Conservation (phyloP, 176 grass and related monocot genomes). For the Aegilops bicornis region DNA sequence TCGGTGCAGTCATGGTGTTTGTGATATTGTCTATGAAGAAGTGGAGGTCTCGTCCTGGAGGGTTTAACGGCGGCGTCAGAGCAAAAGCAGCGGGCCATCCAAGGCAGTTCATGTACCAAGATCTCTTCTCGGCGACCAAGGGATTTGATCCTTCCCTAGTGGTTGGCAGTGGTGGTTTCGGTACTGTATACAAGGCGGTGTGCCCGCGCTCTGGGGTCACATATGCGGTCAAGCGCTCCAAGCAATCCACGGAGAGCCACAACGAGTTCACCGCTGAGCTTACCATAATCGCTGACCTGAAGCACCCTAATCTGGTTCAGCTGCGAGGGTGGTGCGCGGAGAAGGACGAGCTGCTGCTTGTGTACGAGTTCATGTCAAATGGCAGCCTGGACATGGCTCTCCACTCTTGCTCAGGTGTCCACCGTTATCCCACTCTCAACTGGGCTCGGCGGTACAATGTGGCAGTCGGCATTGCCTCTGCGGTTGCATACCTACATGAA, state of each 20-base stretch:
- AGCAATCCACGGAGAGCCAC: constrained; percentile 42
- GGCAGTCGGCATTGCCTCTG: constrained; percentile 45
- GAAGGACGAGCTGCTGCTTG: constrained; percentile 50
- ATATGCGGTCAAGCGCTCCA: constrained; percentile 52
- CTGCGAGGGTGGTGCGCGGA: constrained; percentile 55
- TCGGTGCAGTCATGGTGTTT: constrained; percentile 37
- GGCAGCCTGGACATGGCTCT: constrained; percentile 52
- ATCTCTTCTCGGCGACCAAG: constrained; percentile 39
- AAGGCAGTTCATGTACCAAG: constrained; percentile 40
- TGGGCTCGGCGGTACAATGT: constrained; percentile 50
- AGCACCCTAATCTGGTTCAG: constrained; percentile 56
- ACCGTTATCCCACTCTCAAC: constrained; percentile 2
- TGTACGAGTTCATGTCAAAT: constrained; percentile 60
- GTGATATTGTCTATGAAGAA: constrained; percentile 43
- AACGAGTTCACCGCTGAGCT: constrained; percentile 48
- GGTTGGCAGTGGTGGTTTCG: constrained; percentile 47
- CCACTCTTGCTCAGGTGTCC: constrained; percentile 16
- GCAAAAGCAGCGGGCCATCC: constrained; percentile 12
- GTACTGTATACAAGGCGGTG: constrained; percentile 44
- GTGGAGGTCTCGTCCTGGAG: background rate
- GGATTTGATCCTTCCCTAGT: constrained; percentile 47
- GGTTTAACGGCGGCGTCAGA: background rate
- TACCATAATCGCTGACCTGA: constrained; percentile 43
- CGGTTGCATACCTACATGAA: constrained; percentile 45
- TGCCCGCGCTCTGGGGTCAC: constrained; percentile 26